These are phyloP conservation scores for Cyclospora cayetanensis DNA, from an alignment of 169 alveolate species.

Conservation along the genomic window DNA sequence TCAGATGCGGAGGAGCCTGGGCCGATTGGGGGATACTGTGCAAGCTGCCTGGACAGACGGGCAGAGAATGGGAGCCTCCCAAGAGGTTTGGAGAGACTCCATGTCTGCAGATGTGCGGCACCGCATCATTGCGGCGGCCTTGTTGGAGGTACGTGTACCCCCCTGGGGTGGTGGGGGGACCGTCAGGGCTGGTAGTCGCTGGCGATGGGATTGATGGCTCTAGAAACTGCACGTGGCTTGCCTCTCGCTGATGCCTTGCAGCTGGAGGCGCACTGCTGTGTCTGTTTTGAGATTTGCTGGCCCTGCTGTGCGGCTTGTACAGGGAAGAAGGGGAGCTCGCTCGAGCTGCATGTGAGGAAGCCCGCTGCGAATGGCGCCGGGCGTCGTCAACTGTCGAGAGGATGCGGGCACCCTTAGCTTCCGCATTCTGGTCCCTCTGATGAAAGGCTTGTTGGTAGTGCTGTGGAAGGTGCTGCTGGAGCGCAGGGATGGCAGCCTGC, in stretches of 20 bases:
- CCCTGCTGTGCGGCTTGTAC: not conserved
- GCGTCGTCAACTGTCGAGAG: not conserved
- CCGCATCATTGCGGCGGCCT: not conserved
- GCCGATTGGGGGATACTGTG: not conserved
- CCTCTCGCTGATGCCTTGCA: not conserved
- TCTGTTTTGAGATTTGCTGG: not conserved
- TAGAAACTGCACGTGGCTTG: not conserved
- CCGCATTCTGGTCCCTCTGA: not conserved
- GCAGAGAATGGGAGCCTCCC: not conserved
- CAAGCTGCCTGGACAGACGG: not conserved
- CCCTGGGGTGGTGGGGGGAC: no score
- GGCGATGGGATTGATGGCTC: not conserved
- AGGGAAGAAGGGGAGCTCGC: not conserved
- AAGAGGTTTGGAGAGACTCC: not conserved
- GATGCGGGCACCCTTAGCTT: not conserved
- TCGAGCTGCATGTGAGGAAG: not conserved
- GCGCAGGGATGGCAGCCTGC: not conserved
- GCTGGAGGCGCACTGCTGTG: not conserved
- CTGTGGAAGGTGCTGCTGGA: constrained; percentile 8
- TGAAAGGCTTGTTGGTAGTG: not conserved
- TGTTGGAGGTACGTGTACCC: not conserved
- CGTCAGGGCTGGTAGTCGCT: not conserved
- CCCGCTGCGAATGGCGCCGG: not conserved
- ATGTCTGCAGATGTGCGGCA: not conserved
- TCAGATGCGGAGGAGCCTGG: not conserved